These are phyloP conservation scores for Colletotrichum lupini DNA, from an alignment of 2,329 filamentous ascomycete species.

Conservation along the genomic window DNA sequence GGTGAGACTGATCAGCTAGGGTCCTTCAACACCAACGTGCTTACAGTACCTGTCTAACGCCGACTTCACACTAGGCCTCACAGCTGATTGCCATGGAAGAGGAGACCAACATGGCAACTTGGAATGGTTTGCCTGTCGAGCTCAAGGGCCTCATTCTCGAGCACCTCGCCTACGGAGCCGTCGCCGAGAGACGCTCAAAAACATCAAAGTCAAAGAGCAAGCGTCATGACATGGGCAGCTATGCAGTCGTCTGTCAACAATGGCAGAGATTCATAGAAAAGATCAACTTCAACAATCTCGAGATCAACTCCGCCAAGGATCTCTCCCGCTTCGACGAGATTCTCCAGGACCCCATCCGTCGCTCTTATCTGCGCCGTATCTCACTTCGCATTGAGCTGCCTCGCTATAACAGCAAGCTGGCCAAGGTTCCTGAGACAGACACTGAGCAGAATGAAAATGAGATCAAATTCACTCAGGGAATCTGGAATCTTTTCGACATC, in stretches of 20 bases:
- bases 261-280: conserved; percentile 42
- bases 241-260: conserved; percentile 41
- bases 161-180: conserved; percentile 21
- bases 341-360: conserved; percentile 37
- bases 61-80: not conserved
- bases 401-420: conserved; percentile 36
- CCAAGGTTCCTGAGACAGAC: conserved; percentile 37
- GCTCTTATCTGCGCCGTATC: conserved; percentile 37
- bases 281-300: conserved; percentile 39
- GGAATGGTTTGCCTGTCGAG: conserved; percentile 36
- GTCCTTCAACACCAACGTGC: not conserved
- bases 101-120: conserved; percentile 35
- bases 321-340: conserved; percentile 38
- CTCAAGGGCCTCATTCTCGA: conserved; percentile 32
- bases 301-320: conserved; percentile 35
- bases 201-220: conserved; percentile 12
- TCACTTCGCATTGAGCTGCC: conserved; percentile 40
- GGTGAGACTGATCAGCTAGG: not conserved
- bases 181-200: conserved; percentile 12
- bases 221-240: conserved; percentile 36
- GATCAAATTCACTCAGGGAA: conserved; percentile 38
- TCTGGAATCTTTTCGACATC: conserved; percentile 41
- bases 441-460: conserved; percentile 42
- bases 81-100: conserved; percentile 9
- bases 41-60: not conserved